These are phyloP conservation scores for Chrysophaeum taylorii DNA, from an alignment of 352 stramenopile species.

Conservation along the genomic window DNA sequence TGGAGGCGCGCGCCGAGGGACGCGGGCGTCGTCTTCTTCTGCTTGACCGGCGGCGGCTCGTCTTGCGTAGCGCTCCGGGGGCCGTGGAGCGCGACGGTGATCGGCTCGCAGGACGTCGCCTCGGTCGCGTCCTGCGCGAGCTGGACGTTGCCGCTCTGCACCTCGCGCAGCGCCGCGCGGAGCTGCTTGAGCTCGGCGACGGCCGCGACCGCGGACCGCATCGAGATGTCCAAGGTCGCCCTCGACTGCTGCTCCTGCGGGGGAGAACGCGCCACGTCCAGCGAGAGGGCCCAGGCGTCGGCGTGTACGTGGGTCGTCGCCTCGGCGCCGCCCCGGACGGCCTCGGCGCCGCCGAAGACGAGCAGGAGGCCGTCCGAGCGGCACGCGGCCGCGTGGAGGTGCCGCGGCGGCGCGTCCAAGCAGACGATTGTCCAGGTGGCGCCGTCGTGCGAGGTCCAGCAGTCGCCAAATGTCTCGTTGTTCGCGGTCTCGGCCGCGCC, in stretches of 20 bases:
- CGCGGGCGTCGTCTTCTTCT: too few species aligned
- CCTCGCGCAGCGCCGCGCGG: background rate
- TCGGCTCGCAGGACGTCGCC: background rate
- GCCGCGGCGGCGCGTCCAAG: background rate
- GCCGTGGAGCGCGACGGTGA: background rate
- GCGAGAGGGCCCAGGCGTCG: background rate
- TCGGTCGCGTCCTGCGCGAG: background rate
- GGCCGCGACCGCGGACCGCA: background rate
- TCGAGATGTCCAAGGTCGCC: background rate
- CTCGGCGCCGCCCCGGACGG: background rate
- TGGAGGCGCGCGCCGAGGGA: too few species aligned
- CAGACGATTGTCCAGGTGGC: background rate
- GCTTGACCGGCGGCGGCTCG: too few species aligned
- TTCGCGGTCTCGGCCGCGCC: background rate
- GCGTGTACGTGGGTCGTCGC: background rate
- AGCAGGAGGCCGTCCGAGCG: background rate
- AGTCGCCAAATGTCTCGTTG: conserved; percentile 3
- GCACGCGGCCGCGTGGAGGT: background rate
- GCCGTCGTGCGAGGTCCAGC: background rate
- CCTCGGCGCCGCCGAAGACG: background rate
- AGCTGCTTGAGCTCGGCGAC: conserved; percentile 3
- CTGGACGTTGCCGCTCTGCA: background rate
- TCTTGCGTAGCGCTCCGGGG: too few species aligned
- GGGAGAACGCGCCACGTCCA: too few species aligned
- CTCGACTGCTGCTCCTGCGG: too few species aligned